A percentile compares a stretch with the other conserved stretches of the same genome.
These are phyloP conservation scores for Aureoboletus auriporus DNA, from an alignment of 768 basidiomycete genomes.

Conservation along the genomic window DNA sequence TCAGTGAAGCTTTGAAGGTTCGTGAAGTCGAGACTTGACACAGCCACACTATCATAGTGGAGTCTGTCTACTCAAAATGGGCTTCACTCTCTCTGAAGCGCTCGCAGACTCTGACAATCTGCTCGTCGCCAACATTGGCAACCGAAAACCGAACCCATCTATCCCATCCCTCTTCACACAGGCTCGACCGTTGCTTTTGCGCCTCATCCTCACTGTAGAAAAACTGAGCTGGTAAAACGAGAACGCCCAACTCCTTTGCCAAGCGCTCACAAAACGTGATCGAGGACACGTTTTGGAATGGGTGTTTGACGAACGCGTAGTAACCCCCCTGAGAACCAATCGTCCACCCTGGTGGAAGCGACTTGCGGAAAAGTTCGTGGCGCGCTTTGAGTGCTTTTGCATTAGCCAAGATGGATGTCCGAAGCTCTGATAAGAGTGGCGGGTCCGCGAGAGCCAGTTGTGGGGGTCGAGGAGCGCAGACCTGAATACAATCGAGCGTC, in stretches of 20 bases:
- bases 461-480: constrained; percentile 70
- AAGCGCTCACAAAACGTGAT: constrained; percentile 54
- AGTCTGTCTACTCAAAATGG: constrained; percentile 40
- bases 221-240: constrained; percentile 63
- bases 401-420: constrained; percentile 48
- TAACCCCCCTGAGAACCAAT: constrained; percentile 68
- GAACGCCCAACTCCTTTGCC: constrained; percentile 58
- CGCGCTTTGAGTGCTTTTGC: constrained; percentile 48
- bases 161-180: constrained; percentile 39
- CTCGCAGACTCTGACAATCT: constrained; percentile 48
- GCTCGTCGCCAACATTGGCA: constrained; percentile 71
- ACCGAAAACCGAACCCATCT: constrained; percentile 78
- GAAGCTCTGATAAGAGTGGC: constrained; percentile 47
- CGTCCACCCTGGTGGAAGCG: constrained; percentile 52
- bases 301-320: constrained; percentile 74
- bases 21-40: too few relatives aligned
- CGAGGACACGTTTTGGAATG: constrained; percentile 46
- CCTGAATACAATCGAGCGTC: constrained; percentile 77
- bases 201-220: constrained; percentile 35
- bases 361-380: constrained; percentile 50
- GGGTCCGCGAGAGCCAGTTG: constrained; percentile 60
- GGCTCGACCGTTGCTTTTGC: constrained; percentile 11
- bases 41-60: too few relatives aligned
- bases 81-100: constrained; percentile 40
- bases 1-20: too few relatives aligned